These are phyloP conservation scores for Leccinum subtestaceum DNA, from an alignment of 768 basidiomycete species.

Conservation along the genomic window DNA sequence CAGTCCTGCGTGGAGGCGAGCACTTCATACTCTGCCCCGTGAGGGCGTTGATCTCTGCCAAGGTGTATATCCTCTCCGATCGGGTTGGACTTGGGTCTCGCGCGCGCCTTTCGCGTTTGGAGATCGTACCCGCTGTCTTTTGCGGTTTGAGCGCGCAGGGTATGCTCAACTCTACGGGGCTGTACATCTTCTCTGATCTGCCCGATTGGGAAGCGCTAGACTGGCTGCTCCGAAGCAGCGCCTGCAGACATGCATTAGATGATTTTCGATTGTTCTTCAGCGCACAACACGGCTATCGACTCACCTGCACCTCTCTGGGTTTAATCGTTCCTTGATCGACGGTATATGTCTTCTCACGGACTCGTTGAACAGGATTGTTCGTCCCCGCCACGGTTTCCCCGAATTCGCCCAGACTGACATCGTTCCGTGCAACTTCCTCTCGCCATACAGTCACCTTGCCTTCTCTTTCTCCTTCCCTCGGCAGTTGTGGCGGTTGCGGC, in stretches of 20 bases:
- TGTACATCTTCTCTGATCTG: slow-evolving; percentile 25
- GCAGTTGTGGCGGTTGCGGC: slow-evolving; percentile 6
- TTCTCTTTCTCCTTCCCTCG: slow-evolving; percentile 17
- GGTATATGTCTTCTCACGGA: slow-evolving; percentile 9
- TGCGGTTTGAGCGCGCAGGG: slow-evolving; percentile 18
- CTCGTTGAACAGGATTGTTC: slow-evolving; percentile 15
- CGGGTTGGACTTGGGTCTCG: slow-evolving; percentile 28
- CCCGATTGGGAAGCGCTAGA: slow-evolving; percentile 23
- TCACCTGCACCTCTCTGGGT: slow-evolving; percentile 24
- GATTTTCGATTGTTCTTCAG: neutral
- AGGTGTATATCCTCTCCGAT: slow-evolving; percentile 34
- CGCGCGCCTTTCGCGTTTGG: slow-evolving; percentile 20
- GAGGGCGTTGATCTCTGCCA: slow-evolving; percentile 33
- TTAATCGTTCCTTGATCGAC: slow-evolving; percentile 14
- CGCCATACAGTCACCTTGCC: slow-evolving; percentile 54
- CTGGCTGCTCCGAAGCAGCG: slow-evolving; percentile 19
- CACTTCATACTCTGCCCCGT: slow-evolving; percentile 25
- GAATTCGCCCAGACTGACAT: slow-evolving; percentile 19
- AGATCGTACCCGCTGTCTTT: slow-evolving; percentile 6
- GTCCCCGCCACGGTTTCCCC: slow-evolving; percentile 16
- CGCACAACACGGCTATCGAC: neutral
- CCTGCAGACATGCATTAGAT: slow-evolving; percentile 9
- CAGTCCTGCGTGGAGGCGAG: slow-evolving; percentile 23
- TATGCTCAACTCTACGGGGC: slow-evolving; percentile 19
- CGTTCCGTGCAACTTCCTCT: slow-evolving; percentile 47